These are phyloP conservation scores for Neohortaea acidophila DNA, from an alignment of 495 filamentous ascomycete genomes.

Conservation along the genomic window DNA sequence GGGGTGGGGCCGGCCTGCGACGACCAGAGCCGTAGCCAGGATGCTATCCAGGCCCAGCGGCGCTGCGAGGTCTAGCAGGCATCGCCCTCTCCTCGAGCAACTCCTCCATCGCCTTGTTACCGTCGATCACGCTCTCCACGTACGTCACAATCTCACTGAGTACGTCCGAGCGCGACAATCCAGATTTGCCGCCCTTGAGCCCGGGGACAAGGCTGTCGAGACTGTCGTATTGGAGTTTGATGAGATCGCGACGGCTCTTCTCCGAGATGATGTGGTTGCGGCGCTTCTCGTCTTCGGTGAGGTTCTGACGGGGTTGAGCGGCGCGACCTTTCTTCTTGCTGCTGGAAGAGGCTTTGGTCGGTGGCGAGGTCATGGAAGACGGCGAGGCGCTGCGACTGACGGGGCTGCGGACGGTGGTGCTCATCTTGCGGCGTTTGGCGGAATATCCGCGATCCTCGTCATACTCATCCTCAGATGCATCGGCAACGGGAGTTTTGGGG, in stretches of 20 bases:
- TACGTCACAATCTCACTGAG: conserved; percentile 55
- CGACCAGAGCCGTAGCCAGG: no score
- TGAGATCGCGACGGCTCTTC: conserved; percentile 64
- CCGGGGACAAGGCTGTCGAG: conserved; percentile 55
- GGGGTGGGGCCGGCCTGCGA: no score
- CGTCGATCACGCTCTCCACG: conserved; percentile 50
- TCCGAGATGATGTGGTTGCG: conserved; percentile 80
- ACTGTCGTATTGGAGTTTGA: conserved; percentile 62
- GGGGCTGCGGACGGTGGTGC: no score
- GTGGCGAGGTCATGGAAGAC: conserved; percentile 7
- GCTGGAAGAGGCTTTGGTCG: conserved; percentile 26
- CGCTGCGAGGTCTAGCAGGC: no score
- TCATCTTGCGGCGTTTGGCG: no score
- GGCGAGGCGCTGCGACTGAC: neutral
- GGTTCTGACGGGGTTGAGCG: conserved; percentile 2
- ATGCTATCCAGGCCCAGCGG: no score
- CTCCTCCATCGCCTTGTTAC: conserved; percentile 41
- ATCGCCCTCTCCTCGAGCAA: neutral
- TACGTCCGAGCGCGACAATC: conserved; percentile 58
- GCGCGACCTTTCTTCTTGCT: conserved; percentile 35
- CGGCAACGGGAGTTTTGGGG: no score
- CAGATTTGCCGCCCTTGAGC: conserved; percentile 41
- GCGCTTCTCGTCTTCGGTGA: conserved; percentile 68
- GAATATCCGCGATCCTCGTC: neutral
- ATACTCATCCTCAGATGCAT: neutral